A percentile compares a stretch with the other conserved stretches of the same genome.
Evolutionary conservation across 2,329 filamentous ascomycete genomes (phyloP).

Genomic region (Talaromyces piceae): DNA sequence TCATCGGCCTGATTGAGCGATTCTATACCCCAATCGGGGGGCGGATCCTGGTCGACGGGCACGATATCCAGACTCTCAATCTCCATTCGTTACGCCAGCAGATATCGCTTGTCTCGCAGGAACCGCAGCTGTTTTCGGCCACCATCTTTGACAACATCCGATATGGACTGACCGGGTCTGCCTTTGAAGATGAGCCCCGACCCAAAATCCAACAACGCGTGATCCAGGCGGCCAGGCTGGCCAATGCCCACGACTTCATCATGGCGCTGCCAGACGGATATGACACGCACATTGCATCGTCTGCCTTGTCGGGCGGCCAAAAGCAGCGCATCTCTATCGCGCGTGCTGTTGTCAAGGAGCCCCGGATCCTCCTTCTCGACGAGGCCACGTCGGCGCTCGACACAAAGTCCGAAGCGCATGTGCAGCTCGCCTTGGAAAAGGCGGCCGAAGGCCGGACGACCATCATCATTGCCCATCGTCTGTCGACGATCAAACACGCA

Average conservation of each 20-base stretch:
- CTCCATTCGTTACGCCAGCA: conserved; percentile 86
- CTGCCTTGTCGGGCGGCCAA: conserved; percentile 86
- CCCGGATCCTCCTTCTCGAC: conserved; percentile 85
- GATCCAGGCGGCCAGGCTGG: conserved; percentile 74
- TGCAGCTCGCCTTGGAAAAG: conserved; percentile 84
- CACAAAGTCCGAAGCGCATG: conserved; percentile 87
- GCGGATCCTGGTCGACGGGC: conserved; percentile 70
- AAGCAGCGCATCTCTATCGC: conserved; percentile 97
- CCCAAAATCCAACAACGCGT: conserved; percentile 66
- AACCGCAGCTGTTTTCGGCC: conserved; percentile 82
- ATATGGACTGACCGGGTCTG: conserved; percentile 83
- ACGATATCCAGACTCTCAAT: conserved; percentile 73
- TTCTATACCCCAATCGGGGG: conserved; percentile 89
- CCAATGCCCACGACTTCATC: conserved; percentile 93
- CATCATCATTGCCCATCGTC: conserved; percentile 88
- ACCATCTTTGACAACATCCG: conserved; percentile 85
- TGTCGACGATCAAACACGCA: conserved; percentile 89
- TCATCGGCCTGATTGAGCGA: conserved; percentile 84
- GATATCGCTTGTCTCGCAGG: conserved; percentile 86
- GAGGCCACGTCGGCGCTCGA: conserved; percentile 93
- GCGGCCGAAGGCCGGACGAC: conserved; percentile 84
- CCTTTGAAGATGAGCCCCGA: conserved; percentile 59
- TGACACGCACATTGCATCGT: conserved; percentile 91
- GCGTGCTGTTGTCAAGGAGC: conserved; percentile 80
- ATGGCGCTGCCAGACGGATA: conserved; percentile 75